Conservation (phyloP, 192 early-diverging fungal species). For the Umbelopsis sp. region DNA sequence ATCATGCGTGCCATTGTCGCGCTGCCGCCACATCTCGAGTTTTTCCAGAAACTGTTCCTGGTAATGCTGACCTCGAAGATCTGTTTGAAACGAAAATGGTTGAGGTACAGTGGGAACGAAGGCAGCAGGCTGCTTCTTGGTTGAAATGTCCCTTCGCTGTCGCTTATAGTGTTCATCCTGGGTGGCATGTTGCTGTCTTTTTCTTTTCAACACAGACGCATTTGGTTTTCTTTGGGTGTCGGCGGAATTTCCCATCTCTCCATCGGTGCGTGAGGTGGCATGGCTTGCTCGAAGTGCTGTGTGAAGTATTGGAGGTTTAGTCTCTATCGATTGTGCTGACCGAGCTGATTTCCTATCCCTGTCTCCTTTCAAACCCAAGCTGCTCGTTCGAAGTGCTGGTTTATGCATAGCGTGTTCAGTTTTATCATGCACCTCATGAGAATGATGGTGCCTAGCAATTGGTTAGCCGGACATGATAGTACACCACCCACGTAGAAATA, state of each 20-base stretch:
- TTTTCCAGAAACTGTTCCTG: not conserved
- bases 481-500: not conserved
- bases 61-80: constrained; percentile 6
- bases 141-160: not conserved
- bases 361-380: no score
- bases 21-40: constrained; percentile 6
- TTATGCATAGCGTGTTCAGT: not conserved
- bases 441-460: constrained; percentile 13
- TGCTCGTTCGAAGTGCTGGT: not conserved
- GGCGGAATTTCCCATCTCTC: not conserved
- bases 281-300: not conserved
- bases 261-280: not conserved
- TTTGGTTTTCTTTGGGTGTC: not conserved
- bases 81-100: constrained; percentile 10
- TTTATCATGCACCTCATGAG: not conserved
- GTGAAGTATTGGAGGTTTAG: not conserved
- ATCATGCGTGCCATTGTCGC: not conserved
- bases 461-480: not conserved
- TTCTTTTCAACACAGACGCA: constrained; percentile 1
- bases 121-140: not conserved
- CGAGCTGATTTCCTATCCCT: no score
- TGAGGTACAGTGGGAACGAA: constrained; percentile 4
- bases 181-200: not conserved
- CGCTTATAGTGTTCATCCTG: not conserved
- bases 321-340: not conserved